Evolutionary conservation across 2,329 filamentous ascomycete species (phyloP), one percentile per base, ranked within the genome.

Genomic region (Arthrobotrys megalospora): DNA sequence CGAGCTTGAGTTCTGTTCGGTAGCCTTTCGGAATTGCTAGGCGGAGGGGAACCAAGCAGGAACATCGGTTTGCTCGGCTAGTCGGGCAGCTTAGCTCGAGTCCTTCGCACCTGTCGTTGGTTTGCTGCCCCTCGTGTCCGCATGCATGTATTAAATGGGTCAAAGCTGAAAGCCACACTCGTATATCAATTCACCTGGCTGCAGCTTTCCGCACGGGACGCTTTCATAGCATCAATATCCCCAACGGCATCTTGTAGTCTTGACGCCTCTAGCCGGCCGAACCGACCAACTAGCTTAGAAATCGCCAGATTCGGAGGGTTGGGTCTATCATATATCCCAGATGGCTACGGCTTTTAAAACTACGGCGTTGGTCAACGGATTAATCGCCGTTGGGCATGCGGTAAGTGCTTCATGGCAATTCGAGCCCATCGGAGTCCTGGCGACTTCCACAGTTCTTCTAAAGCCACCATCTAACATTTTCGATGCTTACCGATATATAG

Each of bases 321-420:
- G 24, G 24, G n/a, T 14, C 36, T 14, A 38, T 38, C 36, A 45
- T n/a, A 45, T 3, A 45, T 16, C 6, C n/a, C 24, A 34, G 32
- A 69, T 76, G 64, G 62, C 71, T 14, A 55, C 38, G 14, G 65
- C 55, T 24, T 34, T 76, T 2, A 69, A 65, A 68, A 52, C 45
- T 24, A 38, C 65, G 12, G 65, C 72, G 12, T 14, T 69, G n/a
- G 34, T 76, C 41, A 70, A 66, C 47, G 65, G 55, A n/a, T 21
- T 64, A 8, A 65, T 76, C 16, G 65, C 72, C 34, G 6, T 76
- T 4, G 72, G 64, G 1, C 72, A 69, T 65, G 71, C 52, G 10
- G 64, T 76, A 66, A 47, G 47, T 12, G 34, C 6, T 38, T 16
- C 3, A 7, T 1, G 8, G 11, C 38, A 11, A 19, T 24, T 48